Base-by-base conservation (phyloP, 495 filamentous ascomycete genomes). In the Hypoxylon rickii region DNA sequence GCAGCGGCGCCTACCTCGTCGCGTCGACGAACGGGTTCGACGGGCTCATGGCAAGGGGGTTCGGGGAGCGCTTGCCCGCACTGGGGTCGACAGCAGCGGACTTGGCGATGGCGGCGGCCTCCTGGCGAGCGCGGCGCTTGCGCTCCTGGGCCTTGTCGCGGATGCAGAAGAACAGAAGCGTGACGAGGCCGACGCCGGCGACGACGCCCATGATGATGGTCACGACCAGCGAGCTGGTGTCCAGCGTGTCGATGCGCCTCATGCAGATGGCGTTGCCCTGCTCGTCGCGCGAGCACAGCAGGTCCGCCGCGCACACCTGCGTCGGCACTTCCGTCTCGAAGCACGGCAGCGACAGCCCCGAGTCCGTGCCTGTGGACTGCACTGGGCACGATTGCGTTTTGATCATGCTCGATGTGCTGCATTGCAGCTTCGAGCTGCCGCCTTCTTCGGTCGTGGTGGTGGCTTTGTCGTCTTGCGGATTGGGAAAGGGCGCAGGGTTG, bases 221-320 rank as follows among this genome's bases (percentile, higher is more conserved):
- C 41, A 79, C 68, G 61, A 79, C 55, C 50, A 73, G 66, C 18
- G 71, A 76, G 13, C 61, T 68, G 0, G 63, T 46, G 47, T 57
- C 65, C 7, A 79, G 67, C 3, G 7, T 2, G 56, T 75, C 61
- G 8, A 73, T 39, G 29, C 67, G 65, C 54, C 63, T 61, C 71
- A 81, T 78, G 74, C 80, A 82, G 13, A 37, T 16, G 34, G 56
- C 51, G 44, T 60, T 51, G 49, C 75, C 72, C 24, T 65, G 38
- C 40, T 11, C 19, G 64, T 73, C 64, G 10, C 45, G 52, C 38
- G 53, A 52, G 76, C 79, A 83, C 53, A 78, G 64, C 15, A 74
- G 60, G n/a, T 67, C 73, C 13, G 70, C 70, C 17, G 66, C 70
- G 70, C 79, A 82, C 40, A 71, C 67, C 7, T 55, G 13, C 1